Conservation (phyloP, 805 yeast genomes). For the Sungouiozyma intestinalis region DNA sequence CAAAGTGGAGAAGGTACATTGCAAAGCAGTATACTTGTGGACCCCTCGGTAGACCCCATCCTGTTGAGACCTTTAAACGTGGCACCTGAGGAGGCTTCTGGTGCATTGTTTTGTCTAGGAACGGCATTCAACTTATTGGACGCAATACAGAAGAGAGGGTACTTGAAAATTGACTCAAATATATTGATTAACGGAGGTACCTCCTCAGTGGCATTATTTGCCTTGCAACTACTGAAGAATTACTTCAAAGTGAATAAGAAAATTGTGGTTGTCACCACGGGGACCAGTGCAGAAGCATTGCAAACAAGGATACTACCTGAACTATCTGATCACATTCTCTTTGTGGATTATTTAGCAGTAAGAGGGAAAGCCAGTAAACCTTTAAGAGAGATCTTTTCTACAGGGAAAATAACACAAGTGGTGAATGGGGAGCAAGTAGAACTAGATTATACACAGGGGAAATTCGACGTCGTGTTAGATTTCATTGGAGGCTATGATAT, state of each 20-base stretch:
- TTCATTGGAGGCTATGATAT: conserved; percentile 58
- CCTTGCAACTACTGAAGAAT: conserved; percentile 48
- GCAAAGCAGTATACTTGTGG: conserved; percentile 44
- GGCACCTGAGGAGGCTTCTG: conserved; percentile 46
- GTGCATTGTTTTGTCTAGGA: conserved; percentile 51
- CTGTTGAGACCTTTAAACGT: conserved; percentile 39
- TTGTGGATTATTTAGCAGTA: conserved; percentile 24
- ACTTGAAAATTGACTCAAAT: conserved; percentile 33
- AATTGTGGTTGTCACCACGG: conserved; percentile 51
- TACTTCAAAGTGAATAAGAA: conserved; percentile 37
- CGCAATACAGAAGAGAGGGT: conserved; percentile 15
- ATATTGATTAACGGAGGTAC: conserved; percentile 70
- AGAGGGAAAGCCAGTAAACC: conserved; percentile 28
- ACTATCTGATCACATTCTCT: conserved; percentile 31
- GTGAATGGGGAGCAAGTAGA: conserved; percentile 20
- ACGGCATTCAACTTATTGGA: conserved; percentile 46
- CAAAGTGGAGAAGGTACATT: conserved; percentile 45
- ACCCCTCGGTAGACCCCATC: conserved; percentile 41
- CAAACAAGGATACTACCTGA: conserved; percentile 30
- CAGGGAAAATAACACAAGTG: conserved; percentile 28
- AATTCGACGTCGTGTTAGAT: conserved; percentile 60
- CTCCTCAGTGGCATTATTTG: conserved; percentile 58
- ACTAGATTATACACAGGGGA: conserved; percentile 29
- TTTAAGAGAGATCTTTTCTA: conserved; percentile 21
- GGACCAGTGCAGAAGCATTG: conserved; percentile 37